Conservation (phyloP, 371 early-diverging fungal genomes). For the Mucor mucedo region DNA sequence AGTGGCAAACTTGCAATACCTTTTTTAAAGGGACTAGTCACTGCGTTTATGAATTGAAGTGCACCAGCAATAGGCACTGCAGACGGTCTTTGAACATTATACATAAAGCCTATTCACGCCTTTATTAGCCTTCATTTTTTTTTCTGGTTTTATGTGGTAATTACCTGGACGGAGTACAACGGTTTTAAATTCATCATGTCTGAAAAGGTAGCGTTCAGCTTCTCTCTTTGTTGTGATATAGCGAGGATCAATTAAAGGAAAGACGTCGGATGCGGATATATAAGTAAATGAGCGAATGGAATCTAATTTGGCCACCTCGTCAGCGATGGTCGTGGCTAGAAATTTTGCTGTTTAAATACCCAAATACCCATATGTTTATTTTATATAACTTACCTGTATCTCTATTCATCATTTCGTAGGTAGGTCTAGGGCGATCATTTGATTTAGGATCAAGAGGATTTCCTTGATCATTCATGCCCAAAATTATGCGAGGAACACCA, state of each 20-base stretch:
- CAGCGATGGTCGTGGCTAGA: slow-evolving; percentile 57
- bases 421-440: slow-evolving; percentile 26
- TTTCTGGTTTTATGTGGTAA: neutral
- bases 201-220: slow-evolving; percentile 65
- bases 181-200: slow-evolving; percentile 57
- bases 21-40: slow-evolving; percentile 51
- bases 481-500: slow-evolving; percentile 28
- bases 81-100: slow-evolving; percentile 61
- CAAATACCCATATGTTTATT: neutral
- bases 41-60: slow-evolving; percentile 52
- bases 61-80: slow-evolving; percentile 65
- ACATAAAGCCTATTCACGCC: slow-evolving; percentile 58
- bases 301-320: slow-evolving; percentile 50
- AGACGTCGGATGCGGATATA: slow-evolving; percentile 70
- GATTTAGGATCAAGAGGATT: slow-evolving; percentile 46
- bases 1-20: slow-evolving; percentile 58
- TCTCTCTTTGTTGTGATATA: slow-evolving; percentile 81
- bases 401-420: slow-evolving; percentile 72
- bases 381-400: slow-evolving; percentile 63
- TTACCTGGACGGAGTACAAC: slow-evolving; percentile 73
- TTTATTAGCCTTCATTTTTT: neutral
- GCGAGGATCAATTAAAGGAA: slow-evolving; percentile 73
- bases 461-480: slow-evolving; percentile 48
- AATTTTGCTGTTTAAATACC: neutral
- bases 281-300: slow-evolving; percentile 68